Evolutionary conservation across 306 rosid genomes (phyloP).

Genomic region (Castanopsis chinensis): DNA sequence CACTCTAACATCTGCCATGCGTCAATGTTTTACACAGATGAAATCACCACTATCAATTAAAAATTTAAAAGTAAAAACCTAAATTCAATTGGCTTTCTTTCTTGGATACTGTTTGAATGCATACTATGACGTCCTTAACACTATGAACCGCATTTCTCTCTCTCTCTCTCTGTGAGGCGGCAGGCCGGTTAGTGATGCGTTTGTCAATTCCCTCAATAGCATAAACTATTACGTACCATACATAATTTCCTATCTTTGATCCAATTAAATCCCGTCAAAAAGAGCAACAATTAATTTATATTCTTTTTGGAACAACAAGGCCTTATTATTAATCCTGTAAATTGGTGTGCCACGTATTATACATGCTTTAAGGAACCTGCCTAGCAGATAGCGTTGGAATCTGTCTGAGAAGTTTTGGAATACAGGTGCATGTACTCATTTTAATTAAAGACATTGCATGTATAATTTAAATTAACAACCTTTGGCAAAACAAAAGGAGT

Average conservation of each 20-base stretch:
- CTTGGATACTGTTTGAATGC: neutral
- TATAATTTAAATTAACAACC: no score
- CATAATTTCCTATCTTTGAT: no score
- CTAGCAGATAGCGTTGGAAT: neutral
- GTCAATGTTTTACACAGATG: neutral
- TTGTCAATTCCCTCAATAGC: no score
- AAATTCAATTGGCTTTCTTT: neutral
- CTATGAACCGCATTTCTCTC: no score
- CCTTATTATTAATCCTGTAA: neutral
- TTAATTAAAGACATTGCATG: neutral
- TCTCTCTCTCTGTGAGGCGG: no score
- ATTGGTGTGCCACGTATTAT: neutral
- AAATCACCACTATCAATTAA: slow-evolving; percentile 2
- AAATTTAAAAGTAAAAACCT: neutral
- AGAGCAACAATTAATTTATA: no score
- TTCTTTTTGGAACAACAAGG: neutral
- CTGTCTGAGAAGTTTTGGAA: neutral
- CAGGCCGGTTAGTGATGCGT: no score
- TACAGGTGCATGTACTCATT: neutral
- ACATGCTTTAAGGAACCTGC: neutral
- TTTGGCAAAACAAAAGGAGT: no score
- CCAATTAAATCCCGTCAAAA: no score
- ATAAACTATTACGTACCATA: no score
- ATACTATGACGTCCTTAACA: no score
- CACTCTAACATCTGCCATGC: neutral